Conservation (phyloP, 2,329 filamentous ascomycete genomes). For the Arachnomyces sp. region DNA sequence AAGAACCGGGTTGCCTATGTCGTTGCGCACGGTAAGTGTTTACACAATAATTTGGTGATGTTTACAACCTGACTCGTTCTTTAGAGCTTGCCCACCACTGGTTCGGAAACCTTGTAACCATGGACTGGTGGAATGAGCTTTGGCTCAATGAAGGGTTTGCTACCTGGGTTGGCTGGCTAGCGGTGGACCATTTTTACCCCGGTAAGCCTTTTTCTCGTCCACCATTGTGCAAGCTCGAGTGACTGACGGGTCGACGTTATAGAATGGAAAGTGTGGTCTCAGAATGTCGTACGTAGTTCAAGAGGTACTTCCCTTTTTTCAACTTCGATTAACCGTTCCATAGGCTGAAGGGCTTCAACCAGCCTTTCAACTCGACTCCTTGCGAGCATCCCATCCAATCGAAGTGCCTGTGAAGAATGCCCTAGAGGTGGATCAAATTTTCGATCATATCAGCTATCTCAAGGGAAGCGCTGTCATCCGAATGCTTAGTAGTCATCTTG, state of each 20-base stretch:
- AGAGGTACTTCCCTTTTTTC: conserved; percentile 41
- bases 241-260: conserved; percentile 14
- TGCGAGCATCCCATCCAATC: conserved; percentile 89
- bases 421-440: conserved; percentile 94
- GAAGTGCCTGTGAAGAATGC: conserved; percentile 92
- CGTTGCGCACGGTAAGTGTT: conserved; percentile 64
- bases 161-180: conserved; percentile 96
- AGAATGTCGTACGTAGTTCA: conserved; percentile 69
- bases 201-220: conserved; percentile 31
- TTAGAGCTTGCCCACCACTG: conserved; percentile 86
- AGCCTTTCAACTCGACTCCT: conserved; percentile 81
- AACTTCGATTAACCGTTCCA: conserved; percentile 30
- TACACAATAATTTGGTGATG: conserved; percentile 4
- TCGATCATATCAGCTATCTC: conserved; percentile 91
- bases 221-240: background rate
- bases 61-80: conserved; percentile 4
- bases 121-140: conserved; percentile 93
- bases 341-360: conserved; percentile 84
- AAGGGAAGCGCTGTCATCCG: conserved; percentile 95
- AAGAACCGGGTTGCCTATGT: conserved; percentile 94
- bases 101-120: conserved; percentile 92
- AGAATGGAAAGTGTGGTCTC: conserved; percentile 96
- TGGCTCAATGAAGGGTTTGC: conserved; percentile 97
- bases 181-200: conserved; percentile 82
- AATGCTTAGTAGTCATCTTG: conserved; percentile 89